Evolutionary conservation across 495 filamentous ascomycete species (phyloP).

Genomic region (Daldinia loculata): DNA sequence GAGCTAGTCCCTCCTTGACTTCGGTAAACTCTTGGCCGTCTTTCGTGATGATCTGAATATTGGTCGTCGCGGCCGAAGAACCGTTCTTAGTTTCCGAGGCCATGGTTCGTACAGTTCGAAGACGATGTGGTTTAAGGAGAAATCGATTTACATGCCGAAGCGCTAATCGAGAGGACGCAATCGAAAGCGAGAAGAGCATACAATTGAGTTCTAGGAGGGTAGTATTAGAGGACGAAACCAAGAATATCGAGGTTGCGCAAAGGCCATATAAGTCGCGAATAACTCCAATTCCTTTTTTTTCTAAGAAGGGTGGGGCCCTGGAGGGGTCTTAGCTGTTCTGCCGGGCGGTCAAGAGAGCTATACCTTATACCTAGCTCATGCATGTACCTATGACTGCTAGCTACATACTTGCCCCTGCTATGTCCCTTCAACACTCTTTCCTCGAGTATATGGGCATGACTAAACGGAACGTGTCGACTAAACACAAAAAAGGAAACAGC

Average conservation of each 20-base stretch:
- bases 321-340: slow-evolving; percentile 14
- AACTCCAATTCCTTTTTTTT: slow-evolving; percentile 11
- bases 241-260: not conserved
- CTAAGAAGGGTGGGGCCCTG: not conserved
- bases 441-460: not conserved
- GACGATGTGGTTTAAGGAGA: slow-evolving; percentile 5
- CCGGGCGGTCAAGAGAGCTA: slow-evolving; percentile 24
- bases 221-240: not conserved
- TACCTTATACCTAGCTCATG: not conserved
- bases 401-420: not conserved
- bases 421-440: not conserved
- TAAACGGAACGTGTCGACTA: not conserved
- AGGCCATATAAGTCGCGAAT: not conserved
- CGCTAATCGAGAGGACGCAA: not conserved
- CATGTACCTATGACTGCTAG: not conserved
- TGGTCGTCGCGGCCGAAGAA: slow-evolving; percentile 38
- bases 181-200: slow-evolving; percentile 24
- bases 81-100: slow-evolving; percentile 23
- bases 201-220: slow-evolving; percentile 8
- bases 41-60: slow-evolving; percentile 48
- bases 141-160: slow-evolving; percentile 32
- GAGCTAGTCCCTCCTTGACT: slow-evolving; percentile 57
- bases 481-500: not conserved
- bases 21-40: slow-evolving; percentile 53
- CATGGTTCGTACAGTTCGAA: slow-evolving; percentile 40